Evolutionary conservation across 1,284 basidiomycete genomes (phyloP).

Genomic region (Naganishia sp.): DNA sequence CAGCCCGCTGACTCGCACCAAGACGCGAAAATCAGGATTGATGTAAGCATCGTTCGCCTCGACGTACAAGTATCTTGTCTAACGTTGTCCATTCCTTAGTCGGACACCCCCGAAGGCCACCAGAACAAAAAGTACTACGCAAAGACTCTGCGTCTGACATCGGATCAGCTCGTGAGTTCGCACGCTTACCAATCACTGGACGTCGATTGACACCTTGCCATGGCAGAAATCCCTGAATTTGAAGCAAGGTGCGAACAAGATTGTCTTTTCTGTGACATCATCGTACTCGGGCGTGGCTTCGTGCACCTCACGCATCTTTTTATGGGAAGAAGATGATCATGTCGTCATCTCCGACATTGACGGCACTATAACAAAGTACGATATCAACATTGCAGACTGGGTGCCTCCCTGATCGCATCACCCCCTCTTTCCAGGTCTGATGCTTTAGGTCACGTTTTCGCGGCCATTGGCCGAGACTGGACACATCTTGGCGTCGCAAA

Average conservation of each 20-base stretch:
- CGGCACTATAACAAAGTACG: constrained; percentile 96
- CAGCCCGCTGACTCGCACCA: too few relatives aligned
- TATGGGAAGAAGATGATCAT: constrained; percentile 88
- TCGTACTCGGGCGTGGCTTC: constrained; percentile 83
- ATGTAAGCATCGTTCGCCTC: too few relatives aligned
- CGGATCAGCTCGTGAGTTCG: constrained; percentile 70
- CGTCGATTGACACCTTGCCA: not conserved
- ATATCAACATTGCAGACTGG: not conserved
- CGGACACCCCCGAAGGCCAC: not conserved
- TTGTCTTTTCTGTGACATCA: constrained; percentile 83
- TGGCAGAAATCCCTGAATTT: constrained; percentile 78
- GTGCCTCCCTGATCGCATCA: not conserved
- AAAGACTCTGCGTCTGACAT: constrained; percentile 86
- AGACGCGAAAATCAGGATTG: too few relatives aligned
- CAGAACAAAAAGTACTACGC: constrained; percentile 62
- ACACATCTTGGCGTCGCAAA: constrained; percentile 98
- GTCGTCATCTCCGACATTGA: constrained; percentile 98
- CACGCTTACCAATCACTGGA: not conserved
- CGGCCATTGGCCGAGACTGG: constrained; percentile 99
- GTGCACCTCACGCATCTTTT: constrained; percentile 89
- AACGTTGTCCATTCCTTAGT: too few relatives aligned
- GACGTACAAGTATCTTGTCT: too few relatives aligned
- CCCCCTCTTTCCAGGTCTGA: constrained; percentile 68
- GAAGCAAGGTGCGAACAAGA: constrained; percentile 83
- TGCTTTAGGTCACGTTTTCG: constrained; percentile 94